Evolutionary conservation across 2,329 filamentous ascomycete species (phyloP), one percentile per base, ranked within the genome.

Genomic region (Alternaria postmessia): DNA sequence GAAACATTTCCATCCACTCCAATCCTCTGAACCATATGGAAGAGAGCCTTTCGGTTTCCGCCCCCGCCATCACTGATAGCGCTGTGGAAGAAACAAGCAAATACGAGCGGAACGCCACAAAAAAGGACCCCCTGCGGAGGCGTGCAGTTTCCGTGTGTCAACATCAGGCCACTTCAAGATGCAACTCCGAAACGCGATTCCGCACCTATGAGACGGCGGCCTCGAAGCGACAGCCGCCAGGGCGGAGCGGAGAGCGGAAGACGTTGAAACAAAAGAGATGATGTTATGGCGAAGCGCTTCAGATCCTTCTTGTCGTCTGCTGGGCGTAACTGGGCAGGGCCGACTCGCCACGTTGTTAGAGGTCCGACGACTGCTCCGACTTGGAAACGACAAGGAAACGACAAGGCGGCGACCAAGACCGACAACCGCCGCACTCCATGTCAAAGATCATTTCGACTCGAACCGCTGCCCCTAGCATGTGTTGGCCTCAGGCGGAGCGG

Each of bases 31-130:
- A 16, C 22, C 38, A 12, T 24, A 32, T 26, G 24, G 48, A 39
- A 48, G 38, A 34, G 30, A 51, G 16, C 18, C n/a, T 18, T 20
- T 56, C 38, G 28, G 12, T 52, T 28, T 51, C 54, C 34, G 14
- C 43, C 36, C 38, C 46, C 41, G 53, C 53, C 43, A 30, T 20
- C 38, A 38, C 28, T 36, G 47, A 49, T 42, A 24, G 32, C 46
- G 53, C 51, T 48, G 63, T 39, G 56, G 66, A 66, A 44, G 22
- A 43, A 61, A 66, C 66, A 69, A 67, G 55, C 69, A 67, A 70
- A 70, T 68, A 69, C 69, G 66, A 61, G 69, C 66, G 67, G 59
- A 65, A 58, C 59, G 67, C 68, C 67, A 67, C 62, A 54, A n/a
- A 32, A 36, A 36, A 30, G 32, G 28, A 56, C 38, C 24, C 46